These are phyloP conservation scores for Melampsora americana DNA, from an alignment of 1,284 basidiomycete genomes.

Conservation along the genomic window DNA sequence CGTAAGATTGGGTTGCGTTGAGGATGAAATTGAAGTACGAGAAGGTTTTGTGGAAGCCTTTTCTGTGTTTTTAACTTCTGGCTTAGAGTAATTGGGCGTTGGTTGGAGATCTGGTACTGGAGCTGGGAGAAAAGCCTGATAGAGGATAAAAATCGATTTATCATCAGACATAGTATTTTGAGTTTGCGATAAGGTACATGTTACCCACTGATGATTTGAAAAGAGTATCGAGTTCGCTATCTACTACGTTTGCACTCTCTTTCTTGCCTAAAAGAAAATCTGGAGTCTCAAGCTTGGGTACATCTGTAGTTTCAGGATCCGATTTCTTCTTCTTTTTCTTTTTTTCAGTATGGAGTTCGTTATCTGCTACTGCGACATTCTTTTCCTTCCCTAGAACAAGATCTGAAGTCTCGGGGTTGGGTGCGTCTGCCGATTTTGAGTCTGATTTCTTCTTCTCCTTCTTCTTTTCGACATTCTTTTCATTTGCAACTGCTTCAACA, in stretches of 20 bases:
- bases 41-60: too few species aligned
- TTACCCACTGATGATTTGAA: conserved; percentile 10
- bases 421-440: too few species aligned
- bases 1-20: too few species aligned
- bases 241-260: neutral
- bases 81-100: too few species aligned
- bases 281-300: neutral
- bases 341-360: too few species aligned
- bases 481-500: neutral
- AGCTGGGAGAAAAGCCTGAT: conserved; percentile 10
- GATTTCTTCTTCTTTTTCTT: conserved; percentile 5
- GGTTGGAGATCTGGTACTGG: neutral
- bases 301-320: neutral
- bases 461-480: neutral
- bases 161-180: neutral
- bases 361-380: too few species aligned
- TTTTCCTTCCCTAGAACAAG: too few species aligned
- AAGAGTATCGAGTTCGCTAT: conserved; percentile 8
- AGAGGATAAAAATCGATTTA: neutral
- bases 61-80: too few species aligned
- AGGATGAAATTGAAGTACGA: too few species aligned
- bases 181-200: neutral
- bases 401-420: too few species aligned
- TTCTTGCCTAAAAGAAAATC: neutral
- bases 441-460: too few species aligned